These are phyloP conservation scores for Nevesoporus exiguus DNA, from an alignment of 768 basidiomycete genomes.

Conservation along the genomic window DNA sequence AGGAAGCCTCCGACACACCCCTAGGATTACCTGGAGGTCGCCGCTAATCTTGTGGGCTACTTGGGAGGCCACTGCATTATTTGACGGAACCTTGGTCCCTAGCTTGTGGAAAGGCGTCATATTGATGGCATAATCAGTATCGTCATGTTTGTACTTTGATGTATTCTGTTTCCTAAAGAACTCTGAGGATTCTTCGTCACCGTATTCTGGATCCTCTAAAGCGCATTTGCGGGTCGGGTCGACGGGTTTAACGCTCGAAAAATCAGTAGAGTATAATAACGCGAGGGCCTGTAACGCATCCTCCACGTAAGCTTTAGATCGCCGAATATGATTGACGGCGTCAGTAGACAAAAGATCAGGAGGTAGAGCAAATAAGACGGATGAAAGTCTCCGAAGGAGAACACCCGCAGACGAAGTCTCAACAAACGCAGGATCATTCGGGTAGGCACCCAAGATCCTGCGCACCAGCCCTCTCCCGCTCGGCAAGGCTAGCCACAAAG, in stretches of 20 bases:
- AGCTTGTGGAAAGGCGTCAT: conserved; percentile 30
- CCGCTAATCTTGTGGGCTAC: conserved; percentile 17
- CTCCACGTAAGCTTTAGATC: conserved; percentile 23
- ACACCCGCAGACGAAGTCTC: conserved; percentile 16
- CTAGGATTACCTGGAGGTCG: conserved; percentile 27
- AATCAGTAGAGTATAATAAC: conserved; percentile 17
- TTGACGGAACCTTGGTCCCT: conserved; percentile 25
- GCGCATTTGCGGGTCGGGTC: neutral
- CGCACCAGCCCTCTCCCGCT: conserved; percentile 10
- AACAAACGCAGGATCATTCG: conserved; percentile 22
- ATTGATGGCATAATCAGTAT: conserved; percentile 20
- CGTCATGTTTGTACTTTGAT: conserved; percentile 17
- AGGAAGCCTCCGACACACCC: conserved; percentile 18
- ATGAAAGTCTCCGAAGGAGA: conserved; percentile 28
- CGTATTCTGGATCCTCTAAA: conserved; percentile 3
- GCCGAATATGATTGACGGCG: conserved; percentile 10
- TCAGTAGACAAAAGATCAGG: conserved; percentile 12
- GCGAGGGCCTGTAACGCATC: conserved; percentile 20
- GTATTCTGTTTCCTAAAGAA: conserved; percentile 29
- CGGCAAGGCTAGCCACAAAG: conserved; percentile 14
- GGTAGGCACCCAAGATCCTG: conserved; percentile 35
- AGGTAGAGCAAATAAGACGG: conserved; percentile 24
- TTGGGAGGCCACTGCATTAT: conserved; percentile 14
- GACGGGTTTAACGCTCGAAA: neutral
- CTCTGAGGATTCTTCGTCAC: conserved; percentile 1